Conservation (phyloP, 2,329 filamentous ascomycete genomes). For the Ophiostoma australiae region DNA sequence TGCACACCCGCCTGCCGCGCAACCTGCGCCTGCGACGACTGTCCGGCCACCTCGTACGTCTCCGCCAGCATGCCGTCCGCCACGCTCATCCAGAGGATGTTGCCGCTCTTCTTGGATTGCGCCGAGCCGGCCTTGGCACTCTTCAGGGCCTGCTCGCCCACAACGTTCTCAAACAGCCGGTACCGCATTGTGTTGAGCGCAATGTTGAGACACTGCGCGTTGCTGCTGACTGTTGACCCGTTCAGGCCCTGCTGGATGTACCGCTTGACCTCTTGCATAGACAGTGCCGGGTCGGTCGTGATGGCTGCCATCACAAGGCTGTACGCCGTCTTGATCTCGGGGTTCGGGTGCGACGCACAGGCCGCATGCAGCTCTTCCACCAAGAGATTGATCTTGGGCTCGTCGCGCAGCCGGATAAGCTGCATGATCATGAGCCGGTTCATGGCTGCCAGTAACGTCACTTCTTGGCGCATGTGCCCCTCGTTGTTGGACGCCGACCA, state of each 20-base stretch:
- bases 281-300: conserved; percentile 54
- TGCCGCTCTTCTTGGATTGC: conserved; percentile 65
- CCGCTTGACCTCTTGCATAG: conserved; percentile 72
- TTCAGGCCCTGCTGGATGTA: conserved; percentile 69
- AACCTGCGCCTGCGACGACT: conserved; percentile 37
- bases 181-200: conserved; percentile 80
- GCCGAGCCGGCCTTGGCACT: conserved; percentile 64
- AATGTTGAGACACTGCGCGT: conserved; percentile 76
- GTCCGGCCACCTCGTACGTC: conserved; percentile 66
- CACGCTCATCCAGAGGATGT: conserved; percentile 73
- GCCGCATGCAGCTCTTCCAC: conserved; percentile 62
- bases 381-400: conserved; percentile 54
- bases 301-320: conserved; percentile 68
- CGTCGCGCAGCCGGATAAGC: conserved; percentile 52
- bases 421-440: conserved; percentile 71
- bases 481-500: conserved; percentile 34
- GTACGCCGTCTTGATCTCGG: conserved; percentile 72
- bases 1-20: conserved; percentile 41
- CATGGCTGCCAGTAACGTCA: conserved; percentile 61
- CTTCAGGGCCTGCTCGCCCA: conserved; percentile 75
- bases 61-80: conserved; percentile 73
- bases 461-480: conserved; percentile 50
- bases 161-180: conserved; percentile 74
- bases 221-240: conserved; percentile 63
- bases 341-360: conserved; percentile 64